Percentiles rank a stretch among this genome's conserved stretches.
Conservation (phyloP, 768 basidiomycete species). For the Harrya chromipes region DNA sequence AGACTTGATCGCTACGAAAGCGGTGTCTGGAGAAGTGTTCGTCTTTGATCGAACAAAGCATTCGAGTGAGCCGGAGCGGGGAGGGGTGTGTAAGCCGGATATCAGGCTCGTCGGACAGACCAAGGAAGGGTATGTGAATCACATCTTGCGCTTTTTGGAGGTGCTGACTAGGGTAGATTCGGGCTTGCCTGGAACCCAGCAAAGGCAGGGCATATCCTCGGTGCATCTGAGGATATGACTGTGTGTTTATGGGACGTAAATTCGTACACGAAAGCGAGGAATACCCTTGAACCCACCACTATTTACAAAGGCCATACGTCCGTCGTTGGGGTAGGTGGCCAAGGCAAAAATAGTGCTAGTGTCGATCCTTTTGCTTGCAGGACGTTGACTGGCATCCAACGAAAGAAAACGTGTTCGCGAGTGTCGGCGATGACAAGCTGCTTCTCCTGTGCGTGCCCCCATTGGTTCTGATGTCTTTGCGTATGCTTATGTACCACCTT, state of each 20-base stretch:
- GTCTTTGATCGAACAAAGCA: slow-evolving; percentile 99
- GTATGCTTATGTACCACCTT: slow-evolving; percentile 1
- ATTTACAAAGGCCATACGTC: slow-evolving; percentile 88
- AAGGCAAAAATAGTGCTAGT: not conserved
- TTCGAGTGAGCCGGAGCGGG: slow-evolving; percentile 85
- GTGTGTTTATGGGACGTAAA: slow-evolving; percentile 97
- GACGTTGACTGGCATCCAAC: slow-evolving; percentile 96
- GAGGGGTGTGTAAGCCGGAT: slow-evolving; percentile 84
- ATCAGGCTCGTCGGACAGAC: slow-evolving; percentile 87
- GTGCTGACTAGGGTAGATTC: slow-evolving; percentile 54
- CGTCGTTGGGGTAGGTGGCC: slow-evolving; percentile 76
- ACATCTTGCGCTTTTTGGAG: not conserved
- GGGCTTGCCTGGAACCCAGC: slow-evolving; percentile 91
- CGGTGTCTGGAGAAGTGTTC: slow-evolving; percentile 84
- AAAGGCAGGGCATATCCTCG: slow-evolving; percentile 80
- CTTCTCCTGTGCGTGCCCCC: slow-evolving; percentile 74
- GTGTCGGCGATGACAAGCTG: slow-evolving; percentile 94
- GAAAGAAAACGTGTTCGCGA: slow-evolving; percentile 82
- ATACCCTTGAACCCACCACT: slow-evolving; percentile 77
- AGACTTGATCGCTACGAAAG: slow-evolving; percentile 93
- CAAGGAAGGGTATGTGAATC: slow-evolving; percentile 77
- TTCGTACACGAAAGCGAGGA: slow-evolving; percentile 76
- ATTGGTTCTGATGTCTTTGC: not conserved
- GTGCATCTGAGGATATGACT: slow-evolving; percentile 94
- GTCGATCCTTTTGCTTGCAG: slow-evolving; percentile 36